Base-by-base conservation (phyloP, 768 basidiomycete genomes). In the Mycena pura region DNA sequence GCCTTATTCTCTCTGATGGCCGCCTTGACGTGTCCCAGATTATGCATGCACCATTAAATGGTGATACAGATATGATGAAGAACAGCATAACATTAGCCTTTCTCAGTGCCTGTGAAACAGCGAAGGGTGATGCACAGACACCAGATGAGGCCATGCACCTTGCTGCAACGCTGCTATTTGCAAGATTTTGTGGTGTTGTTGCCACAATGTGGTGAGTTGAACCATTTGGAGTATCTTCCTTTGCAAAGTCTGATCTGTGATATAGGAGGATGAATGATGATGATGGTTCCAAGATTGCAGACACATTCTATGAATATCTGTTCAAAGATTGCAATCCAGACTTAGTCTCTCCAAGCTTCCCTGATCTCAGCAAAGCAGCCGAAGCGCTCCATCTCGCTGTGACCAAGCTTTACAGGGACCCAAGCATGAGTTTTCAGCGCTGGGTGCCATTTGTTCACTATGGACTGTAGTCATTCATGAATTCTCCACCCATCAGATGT, bases 121-220 rank as follows among this genome's bases (percentile, higher is more conserved):
- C n/a, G n/a, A n/a, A n/a, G 46, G 73, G 70, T 4, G 69, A 70
- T n/a, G 17, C 59, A 27, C 31, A 22, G 10, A 58, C 58, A 24
- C 69, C 71, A 5, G 71, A 73, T 29, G 70, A 74, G 51, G 48
- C 60, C 4, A 67, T 74, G 28, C 64, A 69, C 46, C 60, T 74
- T 3, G 72, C 63, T 21, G 68, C 71, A 4, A 61, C 63, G 2
- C 54, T 74, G 38, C 55, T 71, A 10, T 71, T 72, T 56, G 44
- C 64, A 13, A 72, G 73, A 22, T 74, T 71, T 59, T 38, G 54
- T 11, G 44, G 59, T 13, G 71, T 71, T 8, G 47, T 70, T 44
- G 66, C 57, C 5, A 69, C 66, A n/a, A 69, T 69, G 66, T 68
- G 68, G 68, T 69, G 39, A 22, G 68, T 56, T 19, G n/a, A 19